phyloP scores from a whole-genome alignment of 1,139 yeast species.

The Hemisphaericaspora lyxosophila region DNA sequence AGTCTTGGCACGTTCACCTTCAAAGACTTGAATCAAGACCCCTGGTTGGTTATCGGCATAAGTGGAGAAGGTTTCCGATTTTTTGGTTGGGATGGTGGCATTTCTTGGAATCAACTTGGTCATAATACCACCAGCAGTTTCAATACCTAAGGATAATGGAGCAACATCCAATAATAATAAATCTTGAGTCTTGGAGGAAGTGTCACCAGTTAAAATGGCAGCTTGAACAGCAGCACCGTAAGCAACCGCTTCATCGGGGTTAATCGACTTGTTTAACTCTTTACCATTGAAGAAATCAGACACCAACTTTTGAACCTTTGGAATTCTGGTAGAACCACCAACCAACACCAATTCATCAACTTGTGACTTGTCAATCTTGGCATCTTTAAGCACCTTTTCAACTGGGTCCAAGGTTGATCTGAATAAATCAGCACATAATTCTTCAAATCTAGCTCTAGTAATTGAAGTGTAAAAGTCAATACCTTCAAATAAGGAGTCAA shows the following conservation, averaged over 20 bases:
- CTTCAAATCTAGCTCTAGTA: conserved; percentile 48
- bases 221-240: conserved; percentile 50
- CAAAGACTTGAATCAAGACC: conserved; percentile 90
- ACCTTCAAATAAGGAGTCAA: conserved; percentile 42
- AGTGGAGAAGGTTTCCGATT: conserved; percentile 92
- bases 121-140: conserved; percentile 97
- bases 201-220: conserved; percentile 74
- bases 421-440: conserved; percentile 44
- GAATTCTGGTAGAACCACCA: conserved; percentile 48
- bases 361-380: conserved; percentile 42
- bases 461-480: conserved; percentile 42
- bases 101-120: conserved; percentile 94
- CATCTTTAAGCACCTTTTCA: conserved; percentile 43
- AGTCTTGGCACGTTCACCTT: conserved; percentile 95
- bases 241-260: conserved; percentile 48
- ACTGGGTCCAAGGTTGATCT: conserved; percentile 45
- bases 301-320: conserved; percentile 44
- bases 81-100: conserved; percentile 93
- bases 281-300: conserved; percentile 47
- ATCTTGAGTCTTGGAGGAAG: conserved; percentile 75
- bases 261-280: conserved; percentile 46
- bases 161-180: conserved; percentile 86
- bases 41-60: conserved; percentile 97
- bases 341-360: conserved; percentile 42
- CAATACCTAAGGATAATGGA: conserved; percentile 92